These are phyloP conservation scores for Salix dunnii DNA, from an alignment of 345 rosid species.

Conservation along the genomic window DNA sequence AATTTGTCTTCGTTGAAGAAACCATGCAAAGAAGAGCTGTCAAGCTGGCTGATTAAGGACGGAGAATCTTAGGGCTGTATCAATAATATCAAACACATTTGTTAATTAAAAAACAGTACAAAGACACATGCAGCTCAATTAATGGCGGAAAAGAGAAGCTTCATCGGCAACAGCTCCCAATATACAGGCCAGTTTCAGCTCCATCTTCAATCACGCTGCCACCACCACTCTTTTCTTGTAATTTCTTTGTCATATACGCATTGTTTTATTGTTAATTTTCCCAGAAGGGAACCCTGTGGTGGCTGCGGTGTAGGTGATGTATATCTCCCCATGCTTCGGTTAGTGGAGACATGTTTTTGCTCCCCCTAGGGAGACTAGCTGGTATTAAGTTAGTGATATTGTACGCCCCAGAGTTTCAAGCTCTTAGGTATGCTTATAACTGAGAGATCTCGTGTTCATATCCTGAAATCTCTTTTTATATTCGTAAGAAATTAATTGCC, in stretches of 20 bases:
- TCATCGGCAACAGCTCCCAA: neutral
- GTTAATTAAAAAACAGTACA: no score
- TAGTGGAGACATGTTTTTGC: slow-evolving; percentile 10
- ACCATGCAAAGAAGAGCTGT: neutral
- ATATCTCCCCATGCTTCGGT: neutral
- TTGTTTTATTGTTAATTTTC: neutral
- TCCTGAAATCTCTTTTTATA: neutral
- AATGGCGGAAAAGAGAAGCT: slow-evolving; percentile 18
- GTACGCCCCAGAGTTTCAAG: neutral
- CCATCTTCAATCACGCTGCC: no score
- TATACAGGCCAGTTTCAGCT: slow-evolving; percentile 4
- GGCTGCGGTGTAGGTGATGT: neutral
- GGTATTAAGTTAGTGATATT: neutral
- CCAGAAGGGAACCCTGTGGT: neutral
- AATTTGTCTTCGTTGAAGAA: slow-evolving; percentile 2
- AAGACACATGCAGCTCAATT: neutral
- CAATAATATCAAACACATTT: neutral
- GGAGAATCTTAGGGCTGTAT: slow-evolving; percentile 15
- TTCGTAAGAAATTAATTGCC: neutral
- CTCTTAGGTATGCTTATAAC: neutral
- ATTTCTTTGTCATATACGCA: neutral
- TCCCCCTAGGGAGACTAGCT: slow-evolving; percentile 10
- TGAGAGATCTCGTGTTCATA: neutral
- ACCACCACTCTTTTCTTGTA: neutral
- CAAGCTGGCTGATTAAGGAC: neutral